Conservation (phyloP, 108 stramenopile genomes). For the Cylindrotheca closterium region DNA sequence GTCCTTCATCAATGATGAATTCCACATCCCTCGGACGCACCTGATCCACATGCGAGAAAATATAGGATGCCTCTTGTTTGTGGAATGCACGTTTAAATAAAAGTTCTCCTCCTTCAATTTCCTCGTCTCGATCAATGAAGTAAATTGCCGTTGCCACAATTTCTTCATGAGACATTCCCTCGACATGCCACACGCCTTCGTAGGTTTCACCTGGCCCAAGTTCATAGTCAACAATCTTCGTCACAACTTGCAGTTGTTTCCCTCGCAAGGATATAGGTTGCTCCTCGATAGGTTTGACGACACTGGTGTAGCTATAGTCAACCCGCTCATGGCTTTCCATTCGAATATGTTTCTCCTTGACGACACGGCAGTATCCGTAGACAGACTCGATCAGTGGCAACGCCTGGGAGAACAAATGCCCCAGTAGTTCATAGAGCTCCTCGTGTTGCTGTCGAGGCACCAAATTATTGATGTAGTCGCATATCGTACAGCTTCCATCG, state of each 20-base stretch:
- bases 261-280: neutral
- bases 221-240: slow-evolving; percentile 37
- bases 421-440: slow-evolving; percentile 9
- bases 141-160: slow-evolving; percentile 18
- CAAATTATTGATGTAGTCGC: slow-evolving; percentile 20
- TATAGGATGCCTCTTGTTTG: neutral
- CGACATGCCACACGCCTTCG: slow-evolving; percentile 33
- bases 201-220: slow-evolving; percentile 14
- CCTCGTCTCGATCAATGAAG: no score
- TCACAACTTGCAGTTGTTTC: slow-evolving; percentile 9
- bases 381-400: slow-evolving; percentile 2
- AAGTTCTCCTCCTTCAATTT: slow-evolving; percentile 21
- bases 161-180: no score
- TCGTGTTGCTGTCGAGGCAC: slow-evolving; percentile 9
- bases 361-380: no score
- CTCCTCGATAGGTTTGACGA: neutral
- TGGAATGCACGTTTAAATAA: slow-evolving; percentile 11
- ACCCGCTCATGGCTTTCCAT: neutral
- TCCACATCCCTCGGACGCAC: neutral
- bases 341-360: no score
- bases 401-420: neutral
- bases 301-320: neutral
- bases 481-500: slow-evolving; percentile 3
- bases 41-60: neutral
- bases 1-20: neutral